Percentiles rank a stretch among this genome's conserved stretches.
These are phyloP conservation scores for Lepiota venenata DNA, from an alignment of 768 basidiomycete genomes.

Conservation along the genomic window DNA sequence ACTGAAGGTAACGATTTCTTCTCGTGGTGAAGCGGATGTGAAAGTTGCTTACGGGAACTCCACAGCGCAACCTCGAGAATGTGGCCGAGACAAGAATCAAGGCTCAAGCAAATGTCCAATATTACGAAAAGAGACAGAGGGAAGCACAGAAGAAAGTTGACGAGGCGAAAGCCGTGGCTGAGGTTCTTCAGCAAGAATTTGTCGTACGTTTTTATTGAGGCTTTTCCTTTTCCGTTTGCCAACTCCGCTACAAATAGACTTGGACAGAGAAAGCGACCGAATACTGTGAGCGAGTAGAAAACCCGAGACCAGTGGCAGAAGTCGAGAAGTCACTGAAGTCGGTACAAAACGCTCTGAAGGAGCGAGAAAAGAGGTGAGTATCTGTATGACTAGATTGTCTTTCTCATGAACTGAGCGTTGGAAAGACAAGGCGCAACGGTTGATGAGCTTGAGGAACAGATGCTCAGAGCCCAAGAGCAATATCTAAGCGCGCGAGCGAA, in stretches of 20 bases:
- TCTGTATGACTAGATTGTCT: not conserved
- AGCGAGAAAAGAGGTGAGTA: constrained; percentile 59
- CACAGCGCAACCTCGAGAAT: constrained; percentile 45
- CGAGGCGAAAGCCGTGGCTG: constrained; percentile 40
- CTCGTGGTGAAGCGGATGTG: not conserved
- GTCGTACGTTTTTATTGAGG: constrained; percentile 35
- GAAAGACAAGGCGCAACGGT: constrained; percentile 71
- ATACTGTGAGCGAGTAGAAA: constrained; percentile 55
- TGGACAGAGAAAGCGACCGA: constrained; percentile 65
- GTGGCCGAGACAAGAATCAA: constrained; percentile 47
- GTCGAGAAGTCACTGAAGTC: constrained; percentile 63
- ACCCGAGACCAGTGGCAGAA: constrained; percentile 52
- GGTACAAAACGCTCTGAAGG: constrained; percentile 59
- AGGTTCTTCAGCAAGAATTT: constrained; percentile 60
- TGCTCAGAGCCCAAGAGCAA: constrained; percentile 59
- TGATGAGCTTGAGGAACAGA: constrained; percentile 71
- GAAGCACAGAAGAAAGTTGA: constrained; percentile 45
- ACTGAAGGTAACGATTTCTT: constrained; percentile 38
- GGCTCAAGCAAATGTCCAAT: constrained; percentile 43
- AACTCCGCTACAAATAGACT: constrained; percentile 30
- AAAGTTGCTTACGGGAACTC: constrained; percentile 3
- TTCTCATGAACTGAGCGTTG: not conserved
- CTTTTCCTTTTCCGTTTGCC: not conserved
- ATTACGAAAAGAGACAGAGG: constrained; percentile 51
- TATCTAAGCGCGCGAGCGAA: constrained; percentile 60